phyloP scores from a whole-genome alignment of 257 asterid species.

The Solanum megistacrolobum region DNA sequence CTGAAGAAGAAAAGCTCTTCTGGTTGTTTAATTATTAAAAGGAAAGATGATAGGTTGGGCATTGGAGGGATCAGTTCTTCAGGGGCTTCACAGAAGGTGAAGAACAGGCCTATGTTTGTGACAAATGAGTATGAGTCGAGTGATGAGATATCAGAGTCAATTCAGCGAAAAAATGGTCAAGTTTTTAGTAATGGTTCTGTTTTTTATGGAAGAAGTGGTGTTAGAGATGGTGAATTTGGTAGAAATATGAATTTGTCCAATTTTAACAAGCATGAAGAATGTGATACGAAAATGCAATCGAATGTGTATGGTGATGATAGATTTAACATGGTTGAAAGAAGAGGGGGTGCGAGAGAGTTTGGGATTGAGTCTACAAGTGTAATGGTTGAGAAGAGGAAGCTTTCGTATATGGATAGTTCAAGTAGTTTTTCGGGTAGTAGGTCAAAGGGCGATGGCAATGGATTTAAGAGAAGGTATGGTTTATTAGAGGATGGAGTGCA shows the following conservation, averaged over 20 bases:
- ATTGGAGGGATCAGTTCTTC: constrained; percentile 23
- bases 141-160: constrained; percentile 51
- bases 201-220: constrained; percentile 35
- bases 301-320: constrained; percentile 37
- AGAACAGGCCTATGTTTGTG: constrained; percentile 36
- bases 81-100: background rate
- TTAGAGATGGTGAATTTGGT: constrained; percentile 30
- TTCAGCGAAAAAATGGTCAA: constrained; percentile 38
- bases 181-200: constrained; percentile 26
- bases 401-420: constrained; percentile 31
- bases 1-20: constrained; percentile 84
- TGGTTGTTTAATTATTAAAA: constrained; percentile 81
- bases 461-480: constrained; percentile 24
- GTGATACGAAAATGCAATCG: constrained; percentile 40
- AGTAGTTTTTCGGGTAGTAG: constrained; percentile 29
- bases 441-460: constrained; percentile 26
- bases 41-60: constrained; percentile 33
- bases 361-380: constrained; percentile 45
- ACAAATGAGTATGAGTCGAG: constrained; percentile 41
- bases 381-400: constrained; percentile 40
- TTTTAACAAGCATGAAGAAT: constrained; percentile 58
- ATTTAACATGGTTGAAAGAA: constrained; percentile 25
- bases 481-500: constrained; percentile 41
- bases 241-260: constrained; percentile 56
- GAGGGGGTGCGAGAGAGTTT: constrained; percentile 30